Evolutionary conservation across 2,329 filamentous ascomycete species (phyloP).

Genomic region (Xylariaceae sp.): DNA sequence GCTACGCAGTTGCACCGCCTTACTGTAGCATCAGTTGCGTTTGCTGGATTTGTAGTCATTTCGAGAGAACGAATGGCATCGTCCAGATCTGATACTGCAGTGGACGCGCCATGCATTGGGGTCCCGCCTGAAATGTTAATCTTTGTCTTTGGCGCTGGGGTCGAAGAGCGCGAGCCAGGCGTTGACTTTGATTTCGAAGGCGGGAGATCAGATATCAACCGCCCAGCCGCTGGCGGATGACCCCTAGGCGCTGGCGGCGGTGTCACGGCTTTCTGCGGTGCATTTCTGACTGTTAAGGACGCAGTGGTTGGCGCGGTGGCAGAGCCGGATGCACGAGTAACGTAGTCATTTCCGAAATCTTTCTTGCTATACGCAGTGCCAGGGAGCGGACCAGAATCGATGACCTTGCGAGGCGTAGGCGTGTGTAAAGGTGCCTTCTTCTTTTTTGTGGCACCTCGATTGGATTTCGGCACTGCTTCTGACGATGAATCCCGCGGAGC

Average conservation of each 20-base stretch:
- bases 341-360: slow-evolving; percentile 68
- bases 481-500: slow-evolving; percentile 23
- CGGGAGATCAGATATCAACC: slow-evolving; percentile 76
- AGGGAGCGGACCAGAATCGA: slow-evolving; percentile 60
- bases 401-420: slow-evolving; percentile 60
- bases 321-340: slow-evolving; percentile 49
- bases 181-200: slow-evolving; percentile 57
- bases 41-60: slow-evolving; percentile 81
- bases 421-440: slow-evolving; percentile 62
- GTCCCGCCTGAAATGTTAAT: slow-evolving; percentile 72
- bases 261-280: slow-evolving; percentile 50
- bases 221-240: slow-evolving; percentile 69
- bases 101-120: slow-evolving; percentile 78
- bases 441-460: slow-evolving; percentile 52
- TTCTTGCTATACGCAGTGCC: slow-evolving; percentile 76
- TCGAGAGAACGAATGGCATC: slow-evolving; percentile 87
- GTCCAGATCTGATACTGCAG: slow-evolving; percentile 67
- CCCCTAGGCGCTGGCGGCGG: slow-evolving; percentile 45
- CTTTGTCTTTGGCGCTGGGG: slow-evolving; percentile 59
- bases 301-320: slow-evolving; percentile 33
- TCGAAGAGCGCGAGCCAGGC: slow-evolving; percentile 51
- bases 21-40: slow-evolving; percentile 54
- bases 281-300: slow-evolving; percentile 41
- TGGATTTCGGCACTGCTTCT: slow-evolving; percentile 49
- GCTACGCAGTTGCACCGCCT: slow-evolving; percentile 86